Evolutionary conservation across 192 early-diverging fungal species (phyloP), one percentile per base, ranked within the genome.

Genomic region (Kickxella alabastrina): DNA sequence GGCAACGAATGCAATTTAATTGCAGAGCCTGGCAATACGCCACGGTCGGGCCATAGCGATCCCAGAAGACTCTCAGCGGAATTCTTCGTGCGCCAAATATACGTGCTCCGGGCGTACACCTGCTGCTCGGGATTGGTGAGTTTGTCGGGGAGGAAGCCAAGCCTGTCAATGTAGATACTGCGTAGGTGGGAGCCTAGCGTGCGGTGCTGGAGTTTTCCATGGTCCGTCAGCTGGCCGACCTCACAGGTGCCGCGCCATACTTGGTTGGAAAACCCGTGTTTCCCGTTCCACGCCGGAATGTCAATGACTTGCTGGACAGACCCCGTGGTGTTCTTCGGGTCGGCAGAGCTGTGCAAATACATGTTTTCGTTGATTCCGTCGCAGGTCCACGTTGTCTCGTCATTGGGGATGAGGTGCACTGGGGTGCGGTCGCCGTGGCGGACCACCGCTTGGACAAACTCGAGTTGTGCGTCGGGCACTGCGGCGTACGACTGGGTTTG

Each of bases 101-200:
- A 65, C 3, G 85, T 84, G 5, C 78, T 81, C 7, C 83, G 65
- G 24, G 80, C 43, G 45, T 83, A 87, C 13, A 90, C 50, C 27
- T 69, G 66, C 8, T 45, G 32, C 0, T 62, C 36, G 38, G 35
- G 29, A 43, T 75, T 57, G n/a, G n/a, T n/a, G 25, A 75, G 59
- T n/a, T 50, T 34, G 10, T 43, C 18, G 7, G 80, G 45, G 40
- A 82, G 41, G 42, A 73, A 76, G 0, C 60, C 51, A 9, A 80
- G 46, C 55, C 77, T 72, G 42, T 80, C 68, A 0, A 82, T 61
- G 15, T 82, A 82, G 37, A 82, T 75, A 15, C 42, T 38, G 17
- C 79, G 67, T 19, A 82, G 49, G 3, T 61, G 46, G 1, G 38
- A 23, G 14, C 85, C 85, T 8, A 80, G 46, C 1, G 34, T 21